Evolutionary conservation across 1,284 basidiomycete species (phyloP).

Genomic region (Ganoderma lingzhi): DNA sequence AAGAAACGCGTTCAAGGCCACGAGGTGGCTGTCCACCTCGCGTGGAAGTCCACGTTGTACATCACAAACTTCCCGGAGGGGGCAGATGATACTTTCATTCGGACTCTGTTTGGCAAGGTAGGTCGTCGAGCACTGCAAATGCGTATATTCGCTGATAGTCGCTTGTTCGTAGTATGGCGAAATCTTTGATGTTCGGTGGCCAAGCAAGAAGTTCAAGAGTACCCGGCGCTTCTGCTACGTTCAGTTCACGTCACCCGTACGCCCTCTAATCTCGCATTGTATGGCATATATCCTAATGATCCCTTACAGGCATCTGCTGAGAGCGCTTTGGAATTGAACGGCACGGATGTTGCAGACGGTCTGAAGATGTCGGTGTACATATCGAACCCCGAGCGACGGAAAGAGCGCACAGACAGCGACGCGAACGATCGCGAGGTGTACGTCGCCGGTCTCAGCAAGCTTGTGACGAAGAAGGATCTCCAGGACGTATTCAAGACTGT

Average conservation of each 20-base stretch:
- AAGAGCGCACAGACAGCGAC: slow-evolving; percentile 87
- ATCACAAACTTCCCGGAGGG: slow-evolving; percentile 95
- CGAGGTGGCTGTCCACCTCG: slow-evolving; percentile 86
- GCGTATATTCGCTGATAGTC: not conserved
- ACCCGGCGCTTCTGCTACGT: slow-evolving; percentile 95
- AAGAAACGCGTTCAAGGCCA: slow-evolving; percentile 83
- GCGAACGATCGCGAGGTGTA: slow-evolving; percentile 87
- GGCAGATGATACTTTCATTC: slow-evolving; percentile 81
- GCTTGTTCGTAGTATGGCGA: slow-evolving; percentile 75
- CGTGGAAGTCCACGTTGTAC: slow-evolving; percentile 95
- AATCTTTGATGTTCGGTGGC: slow-evolving; percentile 97
- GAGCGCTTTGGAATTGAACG: slow-evolving; percentile 81
- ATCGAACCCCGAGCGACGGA: slow-evolving; percentile 91
- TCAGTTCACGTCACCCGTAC: slow-evolving; percentile 86
- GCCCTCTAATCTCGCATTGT: slow-evolving; percentile 33
- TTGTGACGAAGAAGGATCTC: slow-evolving; percentile 77
- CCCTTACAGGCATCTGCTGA: slow-evolving; percentile 71
- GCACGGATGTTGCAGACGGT: slow-evolving; percentile 73
- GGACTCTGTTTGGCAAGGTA: slow-evolving; percentile 83
- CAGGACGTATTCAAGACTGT: slow-evolving; percentile 81
- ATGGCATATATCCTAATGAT: not conserved
- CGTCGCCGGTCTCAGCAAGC: slow-evolving; percentile 84
- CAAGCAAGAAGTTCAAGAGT: slow-evolving; percentile 94
- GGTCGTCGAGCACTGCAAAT: slow-evolving; percentile 17
- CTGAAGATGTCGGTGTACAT: slow-evolving; percentile 82